A percentile compares a stretch with the other conserved stretches of the same genome.
phyloP scores from a whole-genome alignment of 2,329 filamentous ascomycete species.

The Ceratocystis harringtonii region DNA sequence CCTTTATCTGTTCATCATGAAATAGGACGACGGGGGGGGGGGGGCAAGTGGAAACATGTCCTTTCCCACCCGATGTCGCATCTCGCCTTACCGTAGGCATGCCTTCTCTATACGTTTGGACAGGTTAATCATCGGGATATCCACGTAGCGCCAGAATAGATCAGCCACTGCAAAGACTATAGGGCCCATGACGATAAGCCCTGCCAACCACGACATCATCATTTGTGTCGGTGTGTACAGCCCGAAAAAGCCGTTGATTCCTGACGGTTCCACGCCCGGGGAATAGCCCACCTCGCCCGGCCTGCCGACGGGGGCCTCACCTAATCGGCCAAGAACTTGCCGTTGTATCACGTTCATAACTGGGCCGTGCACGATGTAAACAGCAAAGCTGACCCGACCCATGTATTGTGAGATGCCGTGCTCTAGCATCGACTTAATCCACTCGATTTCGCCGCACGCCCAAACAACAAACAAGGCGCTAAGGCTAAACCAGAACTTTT shows the following conservation, averaged over 20 bases:
- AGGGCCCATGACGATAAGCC: constrained; percentile 16
- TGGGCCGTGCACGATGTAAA: constrained; percentile 42
- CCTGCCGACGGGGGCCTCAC: constrained; percentile 12
- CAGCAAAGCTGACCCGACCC: constrained; percentile 43
- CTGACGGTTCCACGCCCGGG: constrained; percentile 8
- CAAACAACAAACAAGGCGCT: constrained; percentile 39
- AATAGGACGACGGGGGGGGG: background rate
- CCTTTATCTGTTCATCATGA: background rate
- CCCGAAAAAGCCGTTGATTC: constrained; percentile 16
- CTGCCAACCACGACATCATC: constrained; percentile 16
- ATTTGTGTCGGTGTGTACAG: constrained; percentile 13
- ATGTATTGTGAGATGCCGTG: constrained; percentile 38
- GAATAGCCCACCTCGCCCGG: constrained; percentile 11
- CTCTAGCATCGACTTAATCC: constrained; percentile 38
- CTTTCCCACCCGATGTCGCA: background rate
- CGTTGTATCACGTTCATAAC: constrained; percentile 16
- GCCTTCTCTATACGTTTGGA: constrained; percentile 13
- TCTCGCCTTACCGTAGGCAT: constrained; percentile 1
- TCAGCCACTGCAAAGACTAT: constrained; percentile 17
- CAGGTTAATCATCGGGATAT: constrained; percentile 17
- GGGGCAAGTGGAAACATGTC: background rate
- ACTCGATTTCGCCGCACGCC: constrained; percentile 32
- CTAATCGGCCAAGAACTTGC: constrained; percentile 7
- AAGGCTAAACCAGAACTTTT: constrained; percentile 40
- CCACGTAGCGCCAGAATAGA: constrained; percentile 16